Evolutionary conservation across 805 yeast species (phyloP).

Genomic region (Pichia eremophila): DNA sequence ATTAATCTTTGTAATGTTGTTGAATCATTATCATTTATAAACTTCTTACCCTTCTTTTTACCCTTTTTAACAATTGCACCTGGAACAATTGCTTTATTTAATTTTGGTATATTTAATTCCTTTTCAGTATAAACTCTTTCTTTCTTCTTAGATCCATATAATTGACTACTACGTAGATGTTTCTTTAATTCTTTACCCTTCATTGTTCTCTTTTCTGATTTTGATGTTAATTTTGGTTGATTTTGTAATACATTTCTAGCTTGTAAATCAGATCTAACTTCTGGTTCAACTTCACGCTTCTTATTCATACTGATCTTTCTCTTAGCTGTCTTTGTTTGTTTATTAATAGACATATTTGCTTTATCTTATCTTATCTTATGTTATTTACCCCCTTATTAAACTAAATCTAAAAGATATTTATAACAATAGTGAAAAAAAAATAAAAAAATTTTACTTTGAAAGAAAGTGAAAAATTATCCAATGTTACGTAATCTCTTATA

Average conservation of each 20-base stretch:
- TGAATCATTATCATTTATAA: constrained; percentile 61
- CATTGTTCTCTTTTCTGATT: constrained; percentile 41
- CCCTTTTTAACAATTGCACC: constrained; percentile 65
- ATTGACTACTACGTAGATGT: constrained; percentile 51
- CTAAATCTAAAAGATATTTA: too few species aligned
- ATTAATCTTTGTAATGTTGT: constrained; percentile 59
- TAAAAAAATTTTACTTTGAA: too few species aligned
- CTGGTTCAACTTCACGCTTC: constrained; percentile 52
- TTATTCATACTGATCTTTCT: constrained; percentile 43
- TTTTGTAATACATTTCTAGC: constrained; percentile 58
- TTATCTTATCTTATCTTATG: too few species aligned
- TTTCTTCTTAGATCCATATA: constrained; percentile 57
- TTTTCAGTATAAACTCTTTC: constrained; percentile 60
- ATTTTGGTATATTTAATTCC: constrained; percentile 67
- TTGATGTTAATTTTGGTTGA: constrained; percentile 53
- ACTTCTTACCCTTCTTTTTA: constrained; percentile 82
- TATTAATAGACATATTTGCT: constrained; percentile 24
- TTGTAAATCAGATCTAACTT: constrained; percentile 53
- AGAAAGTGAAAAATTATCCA: too few species aligned
- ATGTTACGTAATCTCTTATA: too few species aligned
- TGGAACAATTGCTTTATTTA: constrained; percentile 78
- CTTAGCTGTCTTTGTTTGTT: constrained; percentile 50
- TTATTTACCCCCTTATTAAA: too few species aligned
- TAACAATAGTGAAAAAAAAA: too few species aligned
- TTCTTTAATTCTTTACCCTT: constrained; percentile 50